Evolutionary conservation across 1,139 yeast species (phyloP), one percentile per base, ranked within the genome.

Genomic region (Nakaseomyces kungkrabaensis): DNA sequence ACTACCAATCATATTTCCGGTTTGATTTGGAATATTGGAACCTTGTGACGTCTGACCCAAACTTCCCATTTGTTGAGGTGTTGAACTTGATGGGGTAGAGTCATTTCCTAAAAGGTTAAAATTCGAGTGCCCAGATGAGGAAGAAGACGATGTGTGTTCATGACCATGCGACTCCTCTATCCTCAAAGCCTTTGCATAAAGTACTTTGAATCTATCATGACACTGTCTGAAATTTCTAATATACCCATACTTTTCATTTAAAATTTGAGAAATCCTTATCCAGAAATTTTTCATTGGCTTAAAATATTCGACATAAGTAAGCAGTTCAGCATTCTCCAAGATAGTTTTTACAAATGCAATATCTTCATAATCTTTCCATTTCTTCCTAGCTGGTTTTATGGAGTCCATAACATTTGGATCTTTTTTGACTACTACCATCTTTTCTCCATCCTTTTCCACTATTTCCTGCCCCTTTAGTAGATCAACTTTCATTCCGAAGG

Each of bases 271-370:
- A 7, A 58, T 52, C 40, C 54, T 53, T 10, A 54, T 50, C 61
- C 62, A 58, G 48, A 57, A 59, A 42, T 56, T 58, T 44, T 59
- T 59, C 62, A 59, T 59, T 9, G 62, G 62, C 51, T 59, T 59
- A 47, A 55, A 58, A 50, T 53, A 59, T 47, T 59, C 62, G 3
- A 58, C 56, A 48, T 48, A 56, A 4, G 56, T 56, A 24, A 59
- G 45, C 29, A 59, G 42, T 26, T 58, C 54, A 7, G 60, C 49
- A 47, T 58, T 50, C 10, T 50, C 47, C 34, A 59, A 38, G 17
- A 58, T 40, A 5, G 56, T 52, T 13, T 50, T 52, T 31, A 59
- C 41, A 34, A 59, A 54, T n/a, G 60, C 58, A 29, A 57, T 45
- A 44, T 59, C 61, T 43, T 59, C 62, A 4, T 50, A 45, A 9